A percentile compares a stretch with the other conserved stretches of the same genome.
Conservation (phyloP, 148 eudicot genomes). For the Silene latifolia region DNA sequence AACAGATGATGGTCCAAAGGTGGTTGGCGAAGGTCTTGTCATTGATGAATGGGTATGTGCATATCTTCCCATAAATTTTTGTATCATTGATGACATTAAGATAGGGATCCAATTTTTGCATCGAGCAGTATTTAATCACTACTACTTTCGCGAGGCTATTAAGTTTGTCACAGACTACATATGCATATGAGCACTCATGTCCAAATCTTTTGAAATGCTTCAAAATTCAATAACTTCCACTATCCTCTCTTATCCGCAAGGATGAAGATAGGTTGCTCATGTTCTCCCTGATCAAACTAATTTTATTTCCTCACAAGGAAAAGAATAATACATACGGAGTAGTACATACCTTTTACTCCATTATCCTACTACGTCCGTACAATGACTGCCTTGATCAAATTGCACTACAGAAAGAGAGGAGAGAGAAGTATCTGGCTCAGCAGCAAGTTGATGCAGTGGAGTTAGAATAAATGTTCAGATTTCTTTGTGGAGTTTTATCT, state of each 20-base stretch:
- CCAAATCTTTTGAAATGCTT: too few relatives aligned
- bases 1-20: slow-evolving; percentile 48
- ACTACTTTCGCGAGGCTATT: not conserved
- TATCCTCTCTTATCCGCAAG: too few relatives aligned
- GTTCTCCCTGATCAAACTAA: not conserved
- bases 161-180: too few relatives aligned
- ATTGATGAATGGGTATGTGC: slow-evolving; percentile 84
- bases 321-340: not conserved
- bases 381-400: not conserved
- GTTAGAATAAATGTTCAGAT: slow-evolving; percentile 29
- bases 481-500: slow-evolving; percentile 20
- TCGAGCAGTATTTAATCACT: not conserved
- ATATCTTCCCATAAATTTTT: not conserved
- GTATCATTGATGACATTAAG: not conserved
- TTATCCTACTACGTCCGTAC: not conserved
- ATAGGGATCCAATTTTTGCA: not conserved
- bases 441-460: slow-evolving; percentile 75
- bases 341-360: not conserved
- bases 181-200: too few relatives aligned
- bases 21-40: slow-evolving; percentile 80
- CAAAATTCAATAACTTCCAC: too few relatives aligned
- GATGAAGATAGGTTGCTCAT: not conserved
- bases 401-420: slow-evolving; percentile 62
- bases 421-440: slow-evolving; percentile 82
- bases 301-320: not conserved